Evolutionary conservation across 116 monocot species (phyloP).

Genomic region (Posidonia oceanica): DNA sequence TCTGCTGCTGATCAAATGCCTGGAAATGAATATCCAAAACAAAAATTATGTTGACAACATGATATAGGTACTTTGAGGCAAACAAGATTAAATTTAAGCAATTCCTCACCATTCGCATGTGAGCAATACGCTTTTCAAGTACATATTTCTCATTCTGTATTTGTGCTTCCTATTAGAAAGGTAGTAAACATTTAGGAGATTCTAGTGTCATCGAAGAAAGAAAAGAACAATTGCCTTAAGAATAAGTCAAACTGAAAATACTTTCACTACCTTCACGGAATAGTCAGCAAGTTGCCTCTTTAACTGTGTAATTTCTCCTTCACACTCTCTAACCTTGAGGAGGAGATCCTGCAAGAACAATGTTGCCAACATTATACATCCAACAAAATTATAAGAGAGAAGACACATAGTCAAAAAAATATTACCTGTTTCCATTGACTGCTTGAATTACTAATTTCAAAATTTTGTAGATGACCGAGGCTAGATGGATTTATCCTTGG

Average conservation of each 20-base stretch:
- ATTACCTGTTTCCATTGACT: conserved; percentile 68
- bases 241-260: neutral
- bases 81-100: neutral
- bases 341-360: conserved; percentile 47
- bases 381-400: neutral
- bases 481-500: conserved; percentile 23
- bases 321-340: conserved; percentile 66
- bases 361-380: neutral
- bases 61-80: neutral
- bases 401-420: neutral
- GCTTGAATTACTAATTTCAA: conserved; percentile 42
- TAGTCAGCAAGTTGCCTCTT: conserved; percentile 85
- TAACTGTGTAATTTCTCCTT: conserved; percentile 78
- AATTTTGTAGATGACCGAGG: conserved; percentile 33
- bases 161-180: conserved; percentile 49
- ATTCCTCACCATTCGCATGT: conserved; percentile 79
- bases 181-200: neutral
- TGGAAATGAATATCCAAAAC: conserved; percentile 15
- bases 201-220: neutral
- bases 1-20: conserved; percentile 99
- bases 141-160: conserved; percentile 74
- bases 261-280: conserved; percentile 58
- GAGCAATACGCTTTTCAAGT: conserved; percentile 85
- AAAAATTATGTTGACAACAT: neutral
- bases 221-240: neutral